Conservation (phyloP, 495 filamentous ascomycete species). For the Xylaria curta region DNA sequence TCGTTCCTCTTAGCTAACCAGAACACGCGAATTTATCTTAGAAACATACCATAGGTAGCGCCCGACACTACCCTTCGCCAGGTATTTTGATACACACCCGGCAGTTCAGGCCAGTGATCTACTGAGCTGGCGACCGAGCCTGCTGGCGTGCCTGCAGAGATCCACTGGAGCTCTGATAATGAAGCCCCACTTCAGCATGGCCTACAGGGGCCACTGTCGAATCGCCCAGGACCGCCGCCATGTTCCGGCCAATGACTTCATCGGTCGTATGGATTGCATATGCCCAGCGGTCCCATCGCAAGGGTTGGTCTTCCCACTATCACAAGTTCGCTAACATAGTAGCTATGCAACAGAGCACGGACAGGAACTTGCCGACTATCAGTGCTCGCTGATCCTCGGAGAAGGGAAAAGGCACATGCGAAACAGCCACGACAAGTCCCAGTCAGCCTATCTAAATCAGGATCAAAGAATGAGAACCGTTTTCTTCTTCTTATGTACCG, state of each 20-base stretch:
- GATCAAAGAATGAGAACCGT: constrained; percentile 9
- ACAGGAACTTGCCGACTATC: constrained; percentile 12
- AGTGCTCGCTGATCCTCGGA: not conserved
- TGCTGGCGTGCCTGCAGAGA: constrained; percentile 5
- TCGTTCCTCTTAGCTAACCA: constrained; percentile 5
- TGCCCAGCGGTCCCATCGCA: constrained; percentile 3
- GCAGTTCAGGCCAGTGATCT: not conserved
- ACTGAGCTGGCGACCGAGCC: not conserved
- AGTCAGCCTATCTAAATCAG: constrained; percentile 17
- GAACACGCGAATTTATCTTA: constrained; percentile 6
- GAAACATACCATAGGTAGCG: constrained; percentile 11
- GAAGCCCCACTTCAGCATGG: constrained; percentile 5
- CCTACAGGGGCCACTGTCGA: not conserved
- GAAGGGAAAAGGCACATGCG: constrained; percentile 35
- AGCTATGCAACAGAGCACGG: not conserved
- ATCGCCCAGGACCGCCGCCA: constrained; percentile 8
- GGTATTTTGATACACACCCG: not conserved
- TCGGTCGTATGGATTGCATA: constrained; percentile 21
- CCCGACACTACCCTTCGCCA: not conserved
- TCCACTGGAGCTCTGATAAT: not conserved
- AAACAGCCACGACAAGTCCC: constrained; percentile 28
- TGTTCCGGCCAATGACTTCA: constrained; percentile 29
- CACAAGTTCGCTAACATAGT: constrained; percentile 6
- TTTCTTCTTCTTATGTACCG: constrained; percentile 10
- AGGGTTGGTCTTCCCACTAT: constrained; percentile 11